Conservation (phyloP, 441 rosid genomes). For the Populus hybrid region DNA sequence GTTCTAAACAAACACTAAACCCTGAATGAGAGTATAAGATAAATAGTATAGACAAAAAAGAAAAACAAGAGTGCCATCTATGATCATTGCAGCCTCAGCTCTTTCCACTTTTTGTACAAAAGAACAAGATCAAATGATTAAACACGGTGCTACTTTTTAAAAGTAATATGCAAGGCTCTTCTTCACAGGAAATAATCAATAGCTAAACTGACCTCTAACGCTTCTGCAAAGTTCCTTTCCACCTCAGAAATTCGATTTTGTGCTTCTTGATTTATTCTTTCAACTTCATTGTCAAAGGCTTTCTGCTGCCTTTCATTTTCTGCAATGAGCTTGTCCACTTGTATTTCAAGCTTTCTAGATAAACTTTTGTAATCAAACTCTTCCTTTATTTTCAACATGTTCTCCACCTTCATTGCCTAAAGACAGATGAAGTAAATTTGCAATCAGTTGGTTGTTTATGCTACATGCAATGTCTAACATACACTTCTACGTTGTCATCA, state of each 20-base stretch:
- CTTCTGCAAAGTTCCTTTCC: constrained; percentile 80
- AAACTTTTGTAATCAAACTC: constrained; percentile 98
- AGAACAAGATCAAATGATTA: background rate
- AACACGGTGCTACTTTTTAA: background rate
- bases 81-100: background rate
- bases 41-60: background rate
- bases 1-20: background rate
- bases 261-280: constrained; percentile 74
- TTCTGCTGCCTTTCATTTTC: constrained; percentile 96
- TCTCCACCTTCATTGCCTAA: constrained; percentile 99
- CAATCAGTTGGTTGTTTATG: background rate
- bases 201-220: constrained; percentile 69
- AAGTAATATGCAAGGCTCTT: background rate
- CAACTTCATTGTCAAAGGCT: constrained; percentile 80
- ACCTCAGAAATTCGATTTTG: constrained; percentile 68
- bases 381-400: constrained; percentile 97
- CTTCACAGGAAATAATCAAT: background rate
- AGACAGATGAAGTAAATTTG: constrained; percentile 13
- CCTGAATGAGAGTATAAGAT: background rate
- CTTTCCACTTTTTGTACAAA: constrained; percentile 3
- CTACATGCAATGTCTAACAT: background rate
- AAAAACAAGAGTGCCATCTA: background rate
- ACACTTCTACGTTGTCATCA: background rate
- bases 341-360: constrained; percentile 88
- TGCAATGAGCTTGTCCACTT: constrained; percentile 84